phyloP scores from a whole-genome alignment of 176 grass and related monocot genomes.

The Eleusine coracana region DNA sequence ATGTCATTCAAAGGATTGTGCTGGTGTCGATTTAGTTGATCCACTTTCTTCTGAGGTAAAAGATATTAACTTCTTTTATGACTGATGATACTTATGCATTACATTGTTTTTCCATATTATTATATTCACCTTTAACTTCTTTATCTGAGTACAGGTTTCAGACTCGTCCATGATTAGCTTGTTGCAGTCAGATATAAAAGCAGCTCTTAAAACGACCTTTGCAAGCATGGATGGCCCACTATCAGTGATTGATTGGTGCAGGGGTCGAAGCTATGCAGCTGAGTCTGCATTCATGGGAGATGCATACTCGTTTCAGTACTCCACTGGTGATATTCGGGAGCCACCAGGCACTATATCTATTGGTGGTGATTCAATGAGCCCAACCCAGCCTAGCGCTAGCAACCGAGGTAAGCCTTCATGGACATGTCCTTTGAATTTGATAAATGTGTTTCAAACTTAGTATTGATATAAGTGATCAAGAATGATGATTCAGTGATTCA shows the following conservation, averaged over 20 bases:
- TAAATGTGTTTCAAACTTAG: constrained; percentile 39
- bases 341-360: constrained; percentile 56
- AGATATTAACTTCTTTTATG: constrained; percentile 8
- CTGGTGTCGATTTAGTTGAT: constrained; percentile 93
- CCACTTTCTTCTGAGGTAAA: constrained; percentile 93
- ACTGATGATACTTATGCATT: constrained; percentile 22
- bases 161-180: constrained; percentile 80
- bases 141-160: constrained; percentile 65
- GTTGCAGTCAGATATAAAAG: constrained; percentile 92
- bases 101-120: constrained; percentile 22
- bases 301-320: constrained; percentile 71
- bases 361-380: constrained; percentile 74
- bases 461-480: constrained; percentile 55
- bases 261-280: constrained; percentile 57
- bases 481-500: constrained; percentile 44
- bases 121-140: constrained; percentile 24
- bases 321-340: constrained; percentile 63
- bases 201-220: constrained; percentile 87
- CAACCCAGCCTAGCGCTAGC: constrained; percentile 53
- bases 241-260: constrained; percentile 93
- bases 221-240: constrained; percentile 89
- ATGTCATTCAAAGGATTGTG: constrained; percentile 90
- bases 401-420: constrained; percentile 62
- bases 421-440: constrained; percentile 23
- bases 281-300: constrained; percentile 59